These are phyloP conservation scores for Keithomyces neogunnii DNA, from an alignment of 2,329 filamentous ascomycete genomes.

Conservation along the genomic window DNA sequence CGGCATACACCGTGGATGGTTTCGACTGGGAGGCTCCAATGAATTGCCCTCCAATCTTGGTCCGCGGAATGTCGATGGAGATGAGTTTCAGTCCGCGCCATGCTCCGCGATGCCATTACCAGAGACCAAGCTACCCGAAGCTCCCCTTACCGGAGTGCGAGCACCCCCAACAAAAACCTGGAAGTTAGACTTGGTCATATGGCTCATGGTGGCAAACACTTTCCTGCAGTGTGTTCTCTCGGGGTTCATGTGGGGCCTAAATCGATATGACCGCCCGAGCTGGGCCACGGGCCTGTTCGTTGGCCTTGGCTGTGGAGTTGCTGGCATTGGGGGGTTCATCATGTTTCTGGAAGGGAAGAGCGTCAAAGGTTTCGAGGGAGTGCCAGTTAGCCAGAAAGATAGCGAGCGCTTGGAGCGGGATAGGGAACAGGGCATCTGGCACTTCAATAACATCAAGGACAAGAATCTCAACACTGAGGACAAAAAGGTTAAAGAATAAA, in stretches of 20 bases:
- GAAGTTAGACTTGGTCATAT: slow-evolving; percentile 75
- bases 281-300: slow-evolving; percentile 79
- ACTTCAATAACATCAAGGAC: slow-evolving; percentile 39
- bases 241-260: slow-evolving; percentile 76
- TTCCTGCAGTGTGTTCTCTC: slow-evolving; percentile 66
- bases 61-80: slow-evolving; percentile 39
- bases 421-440: slow-evolving; percentile 44
- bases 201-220: slow-evolving; percentile 72
- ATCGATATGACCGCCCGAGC: slow-evolving; percentile 62
- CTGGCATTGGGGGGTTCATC: slow-evolving; percentile 59
- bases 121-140: slow-evolving; percentile 50
- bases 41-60: slow-evolving; percentile 45
- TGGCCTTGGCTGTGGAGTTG: slow-evolving; percentile 61
- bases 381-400: slow-evolving; percentile 52
- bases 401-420: slow-evolving; percentile 41
- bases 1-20: slow-evolving; percentile 68
- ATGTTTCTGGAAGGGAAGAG: slow-evolving; percentile 64
- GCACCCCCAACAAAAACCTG: slow-evolving; percentile 59
- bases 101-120: slow-evolving; percentile 50
- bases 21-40: slow-evolving; percentile 60
- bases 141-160: slow-evolving; percentile 63
- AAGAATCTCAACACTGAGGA: slow-evolving; percentile 17
- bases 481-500: slow-evolving; percentile 2
- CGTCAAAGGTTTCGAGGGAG: slow-evolving; percentile 64
- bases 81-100: slow-evolving; percentile 28